A percentile compares a stretch with the other conserved stretches of the same genome.
Evolutionary conservation across 2,329 filamentous ascomycete genomes (phyloP).

Genomic region (Aspergillus pseudoterreus): DNA sequence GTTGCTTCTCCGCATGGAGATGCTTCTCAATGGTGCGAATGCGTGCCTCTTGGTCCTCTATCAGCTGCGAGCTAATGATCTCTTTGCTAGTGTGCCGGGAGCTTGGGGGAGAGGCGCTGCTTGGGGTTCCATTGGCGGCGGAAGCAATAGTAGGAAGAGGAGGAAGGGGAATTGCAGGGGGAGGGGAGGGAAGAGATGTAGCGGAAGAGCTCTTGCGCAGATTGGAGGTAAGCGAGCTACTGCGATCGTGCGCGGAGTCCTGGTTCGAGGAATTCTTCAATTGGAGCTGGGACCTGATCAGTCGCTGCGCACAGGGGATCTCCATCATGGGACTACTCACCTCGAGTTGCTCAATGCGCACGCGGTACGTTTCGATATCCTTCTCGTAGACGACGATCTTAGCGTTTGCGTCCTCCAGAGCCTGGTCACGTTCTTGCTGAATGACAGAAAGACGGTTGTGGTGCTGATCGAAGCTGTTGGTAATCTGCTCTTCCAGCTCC

Average conservation of each 20-base stretch:
- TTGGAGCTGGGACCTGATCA: conserved; percentile 31
- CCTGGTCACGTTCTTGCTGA: conserved; percentile 67
- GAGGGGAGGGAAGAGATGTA: conserved; percentile 82
- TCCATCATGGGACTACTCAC: conserved; percentile 46
- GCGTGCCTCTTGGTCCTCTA: conserved; percentile 92
- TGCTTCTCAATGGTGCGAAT: conserved; percentile 97
- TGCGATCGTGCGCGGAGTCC: conserved; percentile 49
- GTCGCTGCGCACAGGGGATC: conserved; percentile 1
- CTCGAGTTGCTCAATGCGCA: conserved; percentile 67
- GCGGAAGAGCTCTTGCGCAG: conserved; percentile 83
- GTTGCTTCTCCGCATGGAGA: conserved; percentile 89
- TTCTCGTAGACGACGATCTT: conserved; percentile 61
- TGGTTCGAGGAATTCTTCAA: conserved; percentile 38
- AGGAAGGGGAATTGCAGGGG: conserved; percentile 91
- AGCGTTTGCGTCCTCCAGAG: conserved; percentile 74
- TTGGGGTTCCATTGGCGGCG: conserved; percentile 46
- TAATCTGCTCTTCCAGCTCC: conserved; percentile 94
- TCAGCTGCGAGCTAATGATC: conserved; percentile 70
- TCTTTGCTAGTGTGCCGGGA: conserved; percentile 81
- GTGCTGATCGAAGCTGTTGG: conserved; percentile 90
- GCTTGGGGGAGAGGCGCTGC: conserved; percentile 56
- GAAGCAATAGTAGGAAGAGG: conserved; percentile 68
- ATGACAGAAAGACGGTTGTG: conserved; percentile 86
- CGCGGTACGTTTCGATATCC: conserved; percentile 59
- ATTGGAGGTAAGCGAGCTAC: conserved; percentile 61